Base-by-base conservation (phyloP, 1,284 basidiomycete species). In the Ganoderma leucocontextum region DNA sequence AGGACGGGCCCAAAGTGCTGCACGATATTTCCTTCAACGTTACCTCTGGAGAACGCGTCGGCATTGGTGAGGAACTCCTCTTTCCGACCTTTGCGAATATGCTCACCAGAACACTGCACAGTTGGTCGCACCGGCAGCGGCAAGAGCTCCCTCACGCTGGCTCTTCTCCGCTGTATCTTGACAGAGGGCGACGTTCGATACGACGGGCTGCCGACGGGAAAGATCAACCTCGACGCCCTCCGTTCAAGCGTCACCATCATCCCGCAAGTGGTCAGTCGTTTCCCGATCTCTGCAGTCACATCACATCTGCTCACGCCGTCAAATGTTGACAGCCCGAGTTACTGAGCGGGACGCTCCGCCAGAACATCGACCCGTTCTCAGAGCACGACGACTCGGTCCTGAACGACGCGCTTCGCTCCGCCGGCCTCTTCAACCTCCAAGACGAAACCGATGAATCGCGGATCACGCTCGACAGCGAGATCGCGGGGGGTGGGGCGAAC, bases 291-390 rank as follows among this genome's bases (percentile, higher is more conserved):
- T 15, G 39, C 49, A 29, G 5, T 13, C n/a, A 17, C 36, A 0
- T 52, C 6, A 33, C 19, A 1, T 29, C n/a, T n/a, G 22, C 47
- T 49, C 2, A 49, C 47, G 22, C 47, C 22, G 22, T 13, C 10
- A 9, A 8, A 6, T 0, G 29, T 36, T 44, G 38, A 33, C 29
- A 89, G 85, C 93, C 94, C 6, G 90, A 92, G 72, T 81, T 92
- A 0, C 78, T 92, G 52, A 87, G 85, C 67, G 90, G 89, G 8
- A 84, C 85, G 0, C 77, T 91, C 33, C 82, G 89, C 25, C 79
- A 85, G 65, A 90, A 90, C 75, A 77, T 92, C 17, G 91, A 92
- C 76, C 95, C 94, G 0, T 95, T 95, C 76, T 85, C 83, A 10
- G 85, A 91, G 76, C 85, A 91, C 74, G 91, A 94, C 63, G 94